Base-by-base conservation (phyloP, 1,139 yeast genomes). In the Magnusiomyces clavatus region DNA sequence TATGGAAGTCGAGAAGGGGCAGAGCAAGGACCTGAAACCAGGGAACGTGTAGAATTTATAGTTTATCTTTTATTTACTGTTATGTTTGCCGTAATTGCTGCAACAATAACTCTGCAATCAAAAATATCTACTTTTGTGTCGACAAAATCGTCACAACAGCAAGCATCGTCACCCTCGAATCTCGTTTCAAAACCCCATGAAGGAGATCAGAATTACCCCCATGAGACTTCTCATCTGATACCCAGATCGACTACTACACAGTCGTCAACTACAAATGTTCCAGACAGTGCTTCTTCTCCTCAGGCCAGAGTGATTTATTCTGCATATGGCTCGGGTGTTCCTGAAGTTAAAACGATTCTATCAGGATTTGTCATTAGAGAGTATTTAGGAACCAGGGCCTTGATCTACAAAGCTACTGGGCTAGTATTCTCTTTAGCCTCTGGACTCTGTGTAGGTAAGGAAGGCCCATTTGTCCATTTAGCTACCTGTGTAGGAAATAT, bases 381-480 rank as follows among this genome's bases (percentile, higher is more conserved):
- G 47, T 81, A 77, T 58, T 66, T 81, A 47, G 85, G 86, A 3
- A 68, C 79, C 2, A 75, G 76, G 57, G 78, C 86, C 0, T 69
- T 81, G 16, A 48, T 79, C 35, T 69, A 77, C 52, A 81, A 81
- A 62, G 71, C 82, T 0, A 57, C 72, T 3, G 79, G 81, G 0
- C 65, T 81, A 41, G 69, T 80, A 1, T 70, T 81, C 40, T 81
- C 85, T 1, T 80, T 82, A 51, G 83, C 86, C 0, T 80, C 86
- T 0, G 87, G 87, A 0, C 69, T 82, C 70, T 70, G 81, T 14
- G 69, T 82, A 17, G 88, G 88, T 0, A 83, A 83, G 66, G 88
- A 82, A 59, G 88, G 86, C 2, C 88, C 88, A 0, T 81, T 78
- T 63, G 88, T 82, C 36, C 88, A 82, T 64, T 72, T 82, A 53